Evolutionary conservation across 2,329 filamentous ascomycete genomes (phyloP).

Genomic region (Arthrobotrys musiformis): DNA sequence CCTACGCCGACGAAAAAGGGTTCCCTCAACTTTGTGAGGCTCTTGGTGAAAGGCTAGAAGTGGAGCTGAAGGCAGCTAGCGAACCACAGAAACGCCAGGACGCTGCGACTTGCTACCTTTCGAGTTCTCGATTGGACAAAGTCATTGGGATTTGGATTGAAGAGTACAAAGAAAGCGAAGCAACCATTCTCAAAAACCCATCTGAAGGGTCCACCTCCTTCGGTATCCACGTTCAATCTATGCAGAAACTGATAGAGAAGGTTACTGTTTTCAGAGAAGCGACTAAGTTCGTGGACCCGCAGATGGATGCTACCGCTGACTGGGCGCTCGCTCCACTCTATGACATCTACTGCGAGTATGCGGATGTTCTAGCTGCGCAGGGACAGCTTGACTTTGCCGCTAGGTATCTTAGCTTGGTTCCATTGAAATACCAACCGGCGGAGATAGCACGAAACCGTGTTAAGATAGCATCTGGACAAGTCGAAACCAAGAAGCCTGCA

Average conservation of each 20-base stretch:
- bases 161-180: slow-evolving; percentile 80
- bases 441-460: slow-evolving; percentile 87
- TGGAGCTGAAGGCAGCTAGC: slow-evolving; percentile 69
- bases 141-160: slow-evolving; percentile 93
- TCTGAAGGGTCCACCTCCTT: slow-evolving; percentile 77
- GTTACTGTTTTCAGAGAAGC: slow-evolving; percentile 96
- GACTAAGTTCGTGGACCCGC: slow-evolving; percentile 85
- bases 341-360: slow-evolving; percentile 95
- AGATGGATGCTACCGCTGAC: slow-evolving; percentile 75
- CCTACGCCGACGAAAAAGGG: slow-evolving; percentile 88
- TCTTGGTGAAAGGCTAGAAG: slow-evolving; percentile 87
- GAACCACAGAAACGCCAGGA: slow-evolving; percentile 76
- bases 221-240: slow-evolving; percentile 85
- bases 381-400: slow-evolving; percentile 87
- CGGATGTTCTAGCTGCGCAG: slow-evolving; percentile 90
- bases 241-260: slow-evolving; percentile 97
- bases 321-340: slow-evolving; percentile 93
- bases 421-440: slow-evolving; percentile 82
- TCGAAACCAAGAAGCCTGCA: slow-evolving; percentile 60
- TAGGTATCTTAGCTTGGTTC: slow-evolving; percentile 89
- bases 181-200: slow-evolving; percentile 74
- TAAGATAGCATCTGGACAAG: slow-evolving; percentile 80
- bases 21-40: slow-evolving; percentile 96
- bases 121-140: slow-evolving; percentile 96
- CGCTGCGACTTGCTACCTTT: slow-evolving; percentile 94